phyloP scores from a whole-genome alignment of 768 basidiomycete species.

The Agaricus blazei region DNA sequence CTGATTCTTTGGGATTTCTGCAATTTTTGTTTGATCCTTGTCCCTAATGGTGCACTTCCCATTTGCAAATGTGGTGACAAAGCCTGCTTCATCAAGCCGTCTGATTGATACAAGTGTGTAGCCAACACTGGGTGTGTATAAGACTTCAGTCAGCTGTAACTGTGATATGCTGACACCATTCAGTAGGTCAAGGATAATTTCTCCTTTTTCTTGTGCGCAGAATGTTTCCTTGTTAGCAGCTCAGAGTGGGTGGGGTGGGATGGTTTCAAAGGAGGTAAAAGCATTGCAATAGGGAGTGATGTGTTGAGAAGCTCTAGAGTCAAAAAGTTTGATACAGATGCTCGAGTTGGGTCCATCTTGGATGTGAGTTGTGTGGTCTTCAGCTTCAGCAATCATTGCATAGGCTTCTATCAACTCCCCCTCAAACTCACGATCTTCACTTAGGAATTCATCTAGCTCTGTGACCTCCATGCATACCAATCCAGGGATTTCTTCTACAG shows the following conservation, averaged over 20 bases:
- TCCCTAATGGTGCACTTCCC: conserved; percentile 17
- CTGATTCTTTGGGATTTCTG: conserved; percentile 12
- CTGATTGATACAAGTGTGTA: conserved; percentile 23
- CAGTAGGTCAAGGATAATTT: conserved; percentile 22
- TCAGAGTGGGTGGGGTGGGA: conserved; percentile 17
- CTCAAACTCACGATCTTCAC: too few species aligned
- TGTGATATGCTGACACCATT: conserved; percentile 17
- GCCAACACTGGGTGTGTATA: conserved; percentile 31
- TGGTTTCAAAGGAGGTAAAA: conserved; percentile 19
- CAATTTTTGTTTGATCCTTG: conserved; percentile 14
- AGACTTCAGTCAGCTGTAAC: conserved; percentile 25
- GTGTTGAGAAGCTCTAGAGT: conserved; percentile 24
- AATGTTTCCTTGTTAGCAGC: conserved; percentile 28
- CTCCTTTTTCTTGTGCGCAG: conserved; percentile 22
- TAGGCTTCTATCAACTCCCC: background rate
- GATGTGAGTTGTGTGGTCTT: background rate
- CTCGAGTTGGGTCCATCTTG: background rate
- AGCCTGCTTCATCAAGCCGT: background rate
- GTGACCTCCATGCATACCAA: too few species aligned
- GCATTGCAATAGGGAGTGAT: conserved; percentile 22
- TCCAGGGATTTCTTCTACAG: too few species aligned
- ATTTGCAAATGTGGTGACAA: background rate
- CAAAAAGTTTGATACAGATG: conserved; percentile 15
- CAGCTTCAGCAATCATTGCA: background rate
- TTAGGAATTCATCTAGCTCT: too few species aligned